Evolutionary conservation across 108 stramenopile species (phyloP), one percentile per base, ranked within the genome.

Genomic region (Cyclotella baltica): DNA sequence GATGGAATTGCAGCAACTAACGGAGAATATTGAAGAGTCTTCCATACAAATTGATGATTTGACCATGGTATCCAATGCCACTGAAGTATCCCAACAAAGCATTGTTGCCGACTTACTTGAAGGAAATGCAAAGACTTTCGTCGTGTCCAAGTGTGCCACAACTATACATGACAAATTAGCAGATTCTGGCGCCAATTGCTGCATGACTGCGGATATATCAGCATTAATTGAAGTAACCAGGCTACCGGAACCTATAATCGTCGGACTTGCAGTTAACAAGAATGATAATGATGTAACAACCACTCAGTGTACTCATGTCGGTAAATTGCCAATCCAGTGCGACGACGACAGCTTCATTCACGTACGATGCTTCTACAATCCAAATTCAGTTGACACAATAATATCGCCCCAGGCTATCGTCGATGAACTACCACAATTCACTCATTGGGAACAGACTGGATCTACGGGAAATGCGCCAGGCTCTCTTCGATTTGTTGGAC

Each of bases 131-230:
- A n/a, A n/a, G 25, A 25, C 55, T 2, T 25, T 23, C 55, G 5
- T 55, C 2, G 4, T 55, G n/a, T n/a, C n/a, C 25, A 1, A 25
- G 25, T 25, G 11, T 1, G 55, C 55, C 20, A 55, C 20, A 27
- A 1, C 2, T n/a, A 23, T 25, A 11, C 20, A 25, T 11, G 55
- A 23, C 11, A 27, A 55, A 25, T 23, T 55, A 23, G 55, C 55
- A 25, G 55, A 55, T 55, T 55, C 25, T 1, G 55, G 55, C 11
- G 55, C 55, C 1, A 55, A 55, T 55, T 55, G 55, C 23, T 55
- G 55, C 25, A 55, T 55, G 55, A 55, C 55, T 27, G 23, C n/a
- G 22, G 25, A 55, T 5, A 23, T n/a, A 10, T 25, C 1, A 2
- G 2, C 25, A 11, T 23, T 55, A 25, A 0, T 11, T 11, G 25